phyloP scores from a whole-genome alignment of 371 early-diverging fungal species.

The Mortierella sp. region DNA sequence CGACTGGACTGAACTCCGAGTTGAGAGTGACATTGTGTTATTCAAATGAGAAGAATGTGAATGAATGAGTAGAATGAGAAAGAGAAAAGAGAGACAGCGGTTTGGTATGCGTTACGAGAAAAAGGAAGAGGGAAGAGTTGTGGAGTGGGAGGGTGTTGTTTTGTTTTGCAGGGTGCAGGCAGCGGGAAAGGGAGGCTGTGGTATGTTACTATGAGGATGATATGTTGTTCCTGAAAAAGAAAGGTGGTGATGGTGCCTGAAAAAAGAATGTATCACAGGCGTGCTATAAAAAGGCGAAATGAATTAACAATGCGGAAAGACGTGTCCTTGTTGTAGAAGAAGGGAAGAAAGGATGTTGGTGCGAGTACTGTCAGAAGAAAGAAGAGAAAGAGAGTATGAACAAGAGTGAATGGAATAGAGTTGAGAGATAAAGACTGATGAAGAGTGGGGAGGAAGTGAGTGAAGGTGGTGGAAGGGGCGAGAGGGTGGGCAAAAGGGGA shows the following conservation, averaged over 20 bases:
- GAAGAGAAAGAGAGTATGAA: not conserved
- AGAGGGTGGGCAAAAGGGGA: not conserved
- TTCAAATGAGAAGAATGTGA: not conserved
- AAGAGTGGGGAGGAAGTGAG: not conserved
- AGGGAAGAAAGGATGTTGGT: not conserved
- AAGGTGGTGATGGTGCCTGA: not conserved
- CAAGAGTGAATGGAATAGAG: not conserved
- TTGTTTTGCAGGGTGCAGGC: not conserved
- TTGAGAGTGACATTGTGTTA: not conserved
- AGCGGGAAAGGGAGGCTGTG: not conserved
- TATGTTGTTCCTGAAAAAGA: not conserved
- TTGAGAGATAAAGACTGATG: not conserved
- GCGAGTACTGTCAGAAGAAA: not conserved
- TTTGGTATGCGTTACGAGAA: not conserved
- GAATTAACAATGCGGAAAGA: not conserved
- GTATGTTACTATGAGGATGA: not conserved
- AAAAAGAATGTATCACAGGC: not conserved
- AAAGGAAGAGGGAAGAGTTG: not conserved
- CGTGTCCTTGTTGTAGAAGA: not conserved
- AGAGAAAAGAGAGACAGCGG: not conserved
- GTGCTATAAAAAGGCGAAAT: conserved; percentile 4
- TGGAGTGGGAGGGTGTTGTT: not conserved
- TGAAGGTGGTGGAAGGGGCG: not conserved
- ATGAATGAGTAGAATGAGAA: not conserved
- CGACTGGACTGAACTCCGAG: conserved; percentile 8